phyloP scores from a whole-genome alignment of 352 stramenopile genomes.

The Phytopythium boreale region DNA sequence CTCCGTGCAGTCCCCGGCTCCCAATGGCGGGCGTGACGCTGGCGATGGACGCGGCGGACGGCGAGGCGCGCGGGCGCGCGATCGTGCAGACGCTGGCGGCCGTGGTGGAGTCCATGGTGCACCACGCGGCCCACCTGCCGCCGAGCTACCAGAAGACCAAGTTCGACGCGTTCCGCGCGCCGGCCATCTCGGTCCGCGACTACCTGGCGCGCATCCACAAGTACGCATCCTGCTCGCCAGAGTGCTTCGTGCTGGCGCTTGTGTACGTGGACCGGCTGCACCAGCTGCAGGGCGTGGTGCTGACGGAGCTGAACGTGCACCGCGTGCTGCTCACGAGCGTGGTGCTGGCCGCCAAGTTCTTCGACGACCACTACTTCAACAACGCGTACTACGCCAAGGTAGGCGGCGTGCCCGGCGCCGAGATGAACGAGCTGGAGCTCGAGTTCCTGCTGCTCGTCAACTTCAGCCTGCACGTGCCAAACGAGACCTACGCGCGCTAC shows the following conservation, averaged over 20 bases:
- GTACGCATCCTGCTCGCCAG: constrained; percentile 97
- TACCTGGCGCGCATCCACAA: constrained; percentile 94
- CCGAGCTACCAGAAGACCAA: too few species aligned
- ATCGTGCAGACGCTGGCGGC: constrained; percentile 79
- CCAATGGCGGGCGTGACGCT: background rate
- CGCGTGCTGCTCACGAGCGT: constrained; percentile 97
- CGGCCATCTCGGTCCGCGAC: constrained; percentile 79
- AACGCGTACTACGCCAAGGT: constrained; percentile 99
- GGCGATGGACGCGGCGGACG: constrained; percentile 34
- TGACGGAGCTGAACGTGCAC: constrained; percentile 98
- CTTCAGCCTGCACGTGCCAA: constrained; percentile 96
- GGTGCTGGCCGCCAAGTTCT: constrained; percentile 98
- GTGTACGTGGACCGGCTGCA: constrained; percentile 99
- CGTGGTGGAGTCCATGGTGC: constrained; percentile 80
- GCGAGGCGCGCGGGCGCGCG: constrained; percentile 69
- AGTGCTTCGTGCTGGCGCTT: constrained; percentile 98
- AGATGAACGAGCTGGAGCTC: constrained; percentile 98
- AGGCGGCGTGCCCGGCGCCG: constrained; percentile 86
- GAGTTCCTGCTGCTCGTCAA: constrained; percentile 98
- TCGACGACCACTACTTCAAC: constrained; percentile 99
- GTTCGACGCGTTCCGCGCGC: constrained; percentile 83
- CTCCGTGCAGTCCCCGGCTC: too few species aligned
- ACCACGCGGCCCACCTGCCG: constrained; percentile 52
- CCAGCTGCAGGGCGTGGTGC: constrained; percentile 94
- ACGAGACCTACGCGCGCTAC: constrained; percentile 89